Percentiles rank a stretch among this genome's conserved stretches.
phyloP scores from a whole-genome alignment of 1,139 yeast species.

The Candida sp. region DNA sequence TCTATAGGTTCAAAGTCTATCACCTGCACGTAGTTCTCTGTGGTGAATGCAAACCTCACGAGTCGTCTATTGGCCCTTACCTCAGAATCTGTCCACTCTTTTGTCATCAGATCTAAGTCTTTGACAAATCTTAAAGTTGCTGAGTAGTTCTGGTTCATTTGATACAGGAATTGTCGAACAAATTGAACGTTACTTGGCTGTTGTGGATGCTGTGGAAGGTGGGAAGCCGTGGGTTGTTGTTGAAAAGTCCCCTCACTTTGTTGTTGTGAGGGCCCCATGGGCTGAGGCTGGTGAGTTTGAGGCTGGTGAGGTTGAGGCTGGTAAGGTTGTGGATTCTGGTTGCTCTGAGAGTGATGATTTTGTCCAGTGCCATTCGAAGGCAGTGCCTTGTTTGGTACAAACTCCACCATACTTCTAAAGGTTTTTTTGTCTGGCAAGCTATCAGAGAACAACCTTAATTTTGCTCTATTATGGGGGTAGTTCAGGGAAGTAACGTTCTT shows the following conservation, averaged over 20 bases:
- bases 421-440: too few relatives aligned
- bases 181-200: conserved; percentile 10
- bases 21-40: conserved; percentile 24
- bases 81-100: conserved; percentile 40
- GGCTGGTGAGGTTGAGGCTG: background rate
- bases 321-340: background rate
- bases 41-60: conserved; percentile 34
- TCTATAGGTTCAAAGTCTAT: conserved; percentile 29
- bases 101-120: conserved; percentile 25
- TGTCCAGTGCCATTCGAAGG: background rate
- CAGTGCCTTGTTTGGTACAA: background rate
- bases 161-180: conserved; percentile 14
- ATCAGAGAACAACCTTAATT: too few relatives aligned
- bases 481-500: too few relatives aligned
- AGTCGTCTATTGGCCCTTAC: conserved; percentile 32
- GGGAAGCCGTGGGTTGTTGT: conserved; percentile 7
- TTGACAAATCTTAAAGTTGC: conserved; percentile 14
- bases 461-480: too few relatives aligned
- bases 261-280: background rate
- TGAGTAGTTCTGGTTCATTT: conserved; percentile 10
- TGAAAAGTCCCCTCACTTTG: background rate
- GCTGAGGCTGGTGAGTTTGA: background rate
- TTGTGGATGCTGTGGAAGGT: too few relatives aligned
- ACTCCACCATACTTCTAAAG: background rate
- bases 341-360: background rate